A percentile compares a stretch with the other conserved stretches of the same genome.
These are phyloP conservation scores for Citropsis articulata DNA, from an alignment of 345 rosid species.

Conservation along the genomic window DNA sequence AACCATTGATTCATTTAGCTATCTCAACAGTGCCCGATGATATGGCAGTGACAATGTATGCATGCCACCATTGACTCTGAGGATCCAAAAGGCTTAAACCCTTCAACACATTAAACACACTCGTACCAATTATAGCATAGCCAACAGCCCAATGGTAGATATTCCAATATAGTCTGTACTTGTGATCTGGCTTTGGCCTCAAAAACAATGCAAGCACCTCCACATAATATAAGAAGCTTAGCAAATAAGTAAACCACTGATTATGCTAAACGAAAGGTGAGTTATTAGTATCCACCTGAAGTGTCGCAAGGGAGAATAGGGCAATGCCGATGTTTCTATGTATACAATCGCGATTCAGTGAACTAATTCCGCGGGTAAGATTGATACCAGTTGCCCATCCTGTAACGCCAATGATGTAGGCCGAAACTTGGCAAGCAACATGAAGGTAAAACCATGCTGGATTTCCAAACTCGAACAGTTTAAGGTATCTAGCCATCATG, in stretches of 20 bases:
- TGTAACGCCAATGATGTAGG: conserved; percentile 66
- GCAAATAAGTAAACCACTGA: background rate
- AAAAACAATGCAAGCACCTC: conserved; percentile 65
- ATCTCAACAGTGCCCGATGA: conserved; percentile 34
- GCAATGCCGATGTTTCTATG: conserved; percentile 67
- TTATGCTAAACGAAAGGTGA: background rate
- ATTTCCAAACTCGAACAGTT: conserved; percentile 58
- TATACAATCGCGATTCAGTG: conserved; percentile 28
- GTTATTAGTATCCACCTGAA: conserved; percentile 49
- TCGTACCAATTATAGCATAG: conserved; percentile 44
- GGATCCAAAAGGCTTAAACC: conserved; percentile 65
- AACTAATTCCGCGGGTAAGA: conserved; percentile 48
- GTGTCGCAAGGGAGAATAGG: conserved; percentile 64
- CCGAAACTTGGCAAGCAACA: conserved; percentile 60
- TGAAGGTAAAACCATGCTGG: conserved; percentile 91
- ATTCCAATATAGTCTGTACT: conserved; percentile 74
- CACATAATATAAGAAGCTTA: background rate
- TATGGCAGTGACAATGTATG: conserved; percentile 44
- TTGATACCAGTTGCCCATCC: conserved; percentile 81
- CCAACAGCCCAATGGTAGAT: conserved; percentile 73
- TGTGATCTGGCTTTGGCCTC: conserved; percentile 85
- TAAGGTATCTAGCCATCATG: conserved; percentile 69
- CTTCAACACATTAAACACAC: conserved; percentile 52
- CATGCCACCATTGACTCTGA: conserved; percentile 47
- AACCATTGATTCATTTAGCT: too few relatives aligned